Conservation (phyloP, 345 rosid genomes). For the Eucalyptus melliodora region DNA sequence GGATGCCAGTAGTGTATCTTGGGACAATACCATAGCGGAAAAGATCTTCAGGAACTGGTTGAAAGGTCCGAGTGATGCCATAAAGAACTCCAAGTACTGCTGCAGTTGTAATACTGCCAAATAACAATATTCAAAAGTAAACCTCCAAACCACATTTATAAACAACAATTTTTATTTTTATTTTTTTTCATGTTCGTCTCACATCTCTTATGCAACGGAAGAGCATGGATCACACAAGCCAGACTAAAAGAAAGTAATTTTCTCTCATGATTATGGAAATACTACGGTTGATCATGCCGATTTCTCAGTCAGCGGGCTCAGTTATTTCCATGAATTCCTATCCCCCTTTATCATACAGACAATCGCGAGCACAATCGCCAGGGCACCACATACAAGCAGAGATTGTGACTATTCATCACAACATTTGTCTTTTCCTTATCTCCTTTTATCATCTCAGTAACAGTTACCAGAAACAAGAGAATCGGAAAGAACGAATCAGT, state of each 20-base stretch:
- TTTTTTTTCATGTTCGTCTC: neutral
- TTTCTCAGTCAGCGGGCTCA: neutral
- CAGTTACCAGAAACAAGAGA: neutral
- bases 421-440: neutral
- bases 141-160: neutral
- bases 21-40: constrained; percentile 57
- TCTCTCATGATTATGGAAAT: neutral
- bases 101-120: constrained; percentile 67
- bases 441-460: neutral
- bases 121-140: constrained; percentile 2
- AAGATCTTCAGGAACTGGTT: constrained; percentile 76
- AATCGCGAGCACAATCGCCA: neutral
- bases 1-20: neutral
- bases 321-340: neutral
- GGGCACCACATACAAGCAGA: neutral
- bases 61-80: constrained; percentile 49
- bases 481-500: neutral
- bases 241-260: neutral
- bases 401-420: neutral
- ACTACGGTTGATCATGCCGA: neutral
- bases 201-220: neutral
- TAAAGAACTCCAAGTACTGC: constrained; percentile 63
- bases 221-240: neutral
- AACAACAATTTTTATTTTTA: neutral
- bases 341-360: neutral